Base-by-base conservation (phyloP, 306 rosid genomes). In the Fragaria vesca region DNA sequence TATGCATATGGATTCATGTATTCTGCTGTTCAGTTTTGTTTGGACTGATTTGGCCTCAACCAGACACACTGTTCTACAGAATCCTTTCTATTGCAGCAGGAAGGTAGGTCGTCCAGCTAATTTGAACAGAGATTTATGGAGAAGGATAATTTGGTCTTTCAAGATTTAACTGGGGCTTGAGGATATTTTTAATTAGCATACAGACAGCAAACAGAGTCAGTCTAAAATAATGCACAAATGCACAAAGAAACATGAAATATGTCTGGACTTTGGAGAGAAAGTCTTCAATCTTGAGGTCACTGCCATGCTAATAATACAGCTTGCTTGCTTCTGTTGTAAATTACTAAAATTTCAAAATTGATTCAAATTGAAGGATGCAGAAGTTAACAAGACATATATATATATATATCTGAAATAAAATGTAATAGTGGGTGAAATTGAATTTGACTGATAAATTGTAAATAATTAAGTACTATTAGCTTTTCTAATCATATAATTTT, bases 181-280 rank as follows among this genome's bases (percentile, higher is more conserved):
- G 42, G 42, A 30, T 28, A 30, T 28, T 32, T 63, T 13, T 13
- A 28, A 40, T 40, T 40, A 40, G 67, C 67, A 63, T 63, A 63
- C 46, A 66, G 70, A 36, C 70, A 66, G 3, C 47, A 66, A 36
- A 16, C 47, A 66, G 26, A 66, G 70, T 66, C 26, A 17, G 70
- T 66, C 47, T 66, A 66, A 36, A 66, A 66, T 66, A 66, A 34
- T 34, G 26, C 42, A 66, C 71, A 66, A 36, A 65, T 15, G 69
- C 69, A 65, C 69, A 65, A 65, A 65, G 24, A 65, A 65, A 34
- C 45, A 65, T 65, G 69, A 9, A 57, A 57, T 57, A 21, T 57
- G 28, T 15, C 7, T 34, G 12, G 36, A 1, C 3, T 30, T 17
- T 65, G 21, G 34, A 16, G 43, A 34, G 21, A 16, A 6, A 65